Evolutionary conservation across 78 protist genomes (phyloP).

Genomic region (Dictyostelium brefeldianum): DNA sequence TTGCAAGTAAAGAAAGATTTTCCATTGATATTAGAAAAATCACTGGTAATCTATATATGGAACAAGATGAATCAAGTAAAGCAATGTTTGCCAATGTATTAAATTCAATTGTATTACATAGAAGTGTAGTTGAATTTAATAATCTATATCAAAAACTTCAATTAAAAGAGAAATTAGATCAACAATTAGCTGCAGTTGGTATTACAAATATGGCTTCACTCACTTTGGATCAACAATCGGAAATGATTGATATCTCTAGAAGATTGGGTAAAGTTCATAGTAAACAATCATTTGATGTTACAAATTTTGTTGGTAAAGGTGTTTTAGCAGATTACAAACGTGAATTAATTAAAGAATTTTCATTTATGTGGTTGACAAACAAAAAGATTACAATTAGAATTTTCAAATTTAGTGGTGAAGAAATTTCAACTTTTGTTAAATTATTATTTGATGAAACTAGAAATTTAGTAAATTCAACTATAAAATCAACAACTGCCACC

Average conservation of each 20-base stretch:
- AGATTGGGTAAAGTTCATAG: slow-evolving; percentile 1
- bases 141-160: slow-evolving; percentile 2
- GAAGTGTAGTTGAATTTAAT: neutral
- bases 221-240: neutral
- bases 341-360: neutral
- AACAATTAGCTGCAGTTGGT: neutral
- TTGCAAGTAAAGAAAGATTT: too few species aligned
- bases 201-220: too few species aligned
- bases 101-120: neutral
- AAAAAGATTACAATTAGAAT: neutral
- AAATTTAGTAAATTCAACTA: neutral
- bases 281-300: neutral
- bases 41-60: too few species aligned
- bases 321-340: neutral
- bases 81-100: too few species aligned
- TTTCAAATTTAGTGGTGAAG: neutral
- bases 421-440: neutral
- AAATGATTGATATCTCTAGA: neutral
- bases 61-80: too few species aligned
- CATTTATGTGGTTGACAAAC: neutral
- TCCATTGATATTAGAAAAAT: too few species aligned
- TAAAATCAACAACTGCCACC: neutral
- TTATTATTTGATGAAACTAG: neutral
- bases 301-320: neutral
- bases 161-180: neutral